Evolutionary conservation across 2,329 filamentous ascomycete species (phyloP).

Genomic region (Fusarium sp.): DNA sequence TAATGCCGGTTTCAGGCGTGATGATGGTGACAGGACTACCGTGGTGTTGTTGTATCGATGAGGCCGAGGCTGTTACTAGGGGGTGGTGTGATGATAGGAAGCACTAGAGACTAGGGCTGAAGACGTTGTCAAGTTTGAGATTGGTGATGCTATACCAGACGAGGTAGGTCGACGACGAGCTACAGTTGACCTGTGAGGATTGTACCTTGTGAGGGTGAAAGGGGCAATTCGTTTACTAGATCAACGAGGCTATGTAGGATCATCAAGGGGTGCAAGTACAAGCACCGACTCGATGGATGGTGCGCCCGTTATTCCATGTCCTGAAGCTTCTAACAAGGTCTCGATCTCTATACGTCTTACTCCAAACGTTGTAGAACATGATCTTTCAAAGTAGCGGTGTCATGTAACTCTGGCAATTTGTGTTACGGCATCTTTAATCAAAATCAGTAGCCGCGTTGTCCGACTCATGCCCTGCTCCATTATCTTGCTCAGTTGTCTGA

Average conservation of each 20-base stretch:
- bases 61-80: slow-evolving; percentile 12
- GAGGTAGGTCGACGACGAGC: slow-evolving; percentile 26
- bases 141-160: slow-evolving; percentile 27
- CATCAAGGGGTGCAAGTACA: slow-evolving; percentile 23
- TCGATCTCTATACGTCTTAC: slow-evolving; percentile 14
- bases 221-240: slow-evolving; percentile 6
- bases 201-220: not conserved
- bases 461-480: not conserved
- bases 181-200: not conserved
- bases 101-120: slow-evolving; percentile 13
- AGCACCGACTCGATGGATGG: not conserved
- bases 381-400: slow-evolving; percentile 3
- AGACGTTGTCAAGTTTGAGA: slow-evolving; percentile 24
- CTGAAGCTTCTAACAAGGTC: slow-evolving; percentile 9
- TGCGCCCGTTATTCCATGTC: slow-evolving; percentile 28
- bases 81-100: slow-evolving; percentile 10
- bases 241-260: slow-evolving; percentile 3
- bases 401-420: slow-evolving; percentile 6
- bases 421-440: slow-evolving; percentile 11
- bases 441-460: not conserved
- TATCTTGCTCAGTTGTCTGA: not conserved
- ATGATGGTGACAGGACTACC: not conserved
- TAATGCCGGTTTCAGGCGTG: slow-evolving; percentile 36
- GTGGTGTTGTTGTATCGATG: slow-evolving; percentile 2
- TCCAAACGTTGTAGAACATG: slow-evolving; percentile 8